A percentile compares a stretch with the other conserved stretches of the same genome.
Conservation (phyloP, 352 stramenopile genomes). For the Pythium apleroticum region DNA sequence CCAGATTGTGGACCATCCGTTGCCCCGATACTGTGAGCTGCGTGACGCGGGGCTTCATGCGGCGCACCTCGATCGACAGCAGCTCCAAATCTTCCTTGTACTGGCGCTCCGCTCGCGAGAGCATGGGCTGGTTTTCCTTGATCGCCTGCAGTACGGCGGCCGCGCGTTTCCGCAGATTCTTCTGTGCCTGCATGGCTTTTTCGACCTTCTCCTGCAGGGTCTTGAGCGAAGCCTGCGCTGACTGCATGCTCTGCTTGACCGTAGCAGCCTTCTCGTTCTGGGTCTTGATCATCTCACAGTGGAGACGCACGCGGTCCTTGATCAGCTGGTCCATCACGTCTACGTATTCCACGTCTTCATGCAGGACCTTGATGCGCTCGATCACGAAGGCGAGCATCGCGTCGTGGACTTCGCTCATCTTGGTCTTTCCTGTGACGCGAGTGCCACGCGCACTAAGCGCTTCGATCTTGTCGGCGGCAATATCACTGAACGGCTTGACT, state of each 20-base stretch:
- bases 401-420: conserved; percentile 65
- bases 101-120: conserved; percentile 73
- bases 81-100: conserved; percentile 72
- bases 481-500: conserved; percentile 52
- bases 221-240: conserved; percentile 37
- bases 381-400: conserved; percentile 72
- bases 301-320: conserved; percentile 53
- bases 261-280: conserved; percentile 44
- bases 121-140: conserved; percentile 78
- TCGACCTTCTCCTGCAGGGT: conserved; percentile 57
- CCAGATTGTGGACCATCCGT: conserved; percentile 52
- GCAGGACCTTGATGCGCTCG: conserved; percentile 71
- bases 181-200: conserved; percentile 60
- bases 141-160: conserved; percentile 74
- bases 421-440: conserved; percentile 63
- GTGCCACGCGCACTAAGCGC: conserved; percentile 50
- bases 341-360: conserved; percentile 77
- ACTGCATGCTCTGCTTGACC: conserved; percentile 39
- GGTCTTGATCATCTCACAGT: conserved; percentile 57
- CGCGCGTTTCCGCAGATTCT: conserved; percentile 75
- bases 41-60: conserved; percentile 68
- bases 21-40: conserved; percentile 70
- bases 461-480: conserved; percentile 66
- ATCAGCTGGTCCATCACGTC: conserved; percentile 71
- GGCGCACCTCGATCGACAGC: conserved; percentile 57